A percentile compares a stretch with the other conserved stretches of the same genome.
phyloP scores from a whole-genome alignment of 164 flowering plant species.

The Magnolia kwangsiensis region DNA sequence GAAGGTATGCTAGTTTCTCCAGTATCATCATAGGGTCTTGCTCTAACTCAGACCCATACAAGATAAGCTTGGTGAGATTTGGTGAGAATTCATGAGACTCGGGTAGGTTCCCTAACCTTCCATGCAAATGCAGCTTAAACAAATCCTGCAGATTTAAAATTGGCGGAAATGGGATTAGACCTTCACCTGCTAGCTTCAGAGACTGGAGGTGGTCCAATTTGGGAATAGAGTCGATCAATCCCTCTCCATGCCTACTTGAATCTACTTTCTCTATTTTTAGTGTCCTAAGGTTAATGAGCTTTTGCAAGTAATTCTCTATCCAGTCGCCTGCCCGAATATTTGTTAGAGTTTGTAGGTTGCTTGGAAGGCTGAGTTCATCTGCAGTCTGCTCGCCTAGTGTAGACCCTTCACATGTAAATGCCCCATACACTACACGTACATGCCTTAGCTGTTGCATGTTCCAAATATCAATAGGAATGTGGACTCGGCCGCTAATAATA shows the following conservation, averaged over 20 bases:
- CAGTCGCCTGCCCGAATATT: background rate
- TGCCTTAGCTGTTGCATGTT: background rate
- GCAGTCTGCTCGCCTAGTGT: background rate
- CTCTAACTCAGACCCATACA: background rate
- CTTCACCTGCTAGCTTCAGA: fast-evolving
- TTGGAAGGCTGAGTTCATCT: background rate
- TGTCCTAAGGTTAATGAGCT: background rate
- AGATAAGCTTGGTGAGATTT: background rate
- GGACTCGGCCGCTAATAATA: no score
- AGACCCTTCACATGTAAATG: background rate
- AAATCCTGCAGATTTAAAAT: background rate
- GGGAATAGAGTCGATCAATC: background rate
- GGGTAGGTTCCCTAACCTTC: background rate
- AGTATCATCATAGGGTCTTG: background rate
- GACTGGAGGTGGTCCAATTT: background rate
- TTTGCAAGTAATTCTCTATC: background rate
- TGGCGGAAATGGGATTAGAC: background rate
- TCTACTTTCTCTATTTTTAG: background rate
- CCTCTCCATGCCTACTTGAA: background rate
- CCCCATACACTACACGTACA: background rate
- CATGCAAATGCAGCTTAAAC: fast-evolving
- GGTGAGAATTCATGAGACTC: background rate
- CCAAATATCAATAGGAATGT: background rate
- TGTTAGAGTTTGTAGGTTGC: background rate
- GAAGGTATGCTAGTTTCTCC: background rate